A percentile compares a stretch with the other conserved stretches of the same genome.
These are phyloP conservation scores for Conringia planisiliqua DNA, from an alignment of 345 rosid species.

Conservation along the genomic window DNA sequence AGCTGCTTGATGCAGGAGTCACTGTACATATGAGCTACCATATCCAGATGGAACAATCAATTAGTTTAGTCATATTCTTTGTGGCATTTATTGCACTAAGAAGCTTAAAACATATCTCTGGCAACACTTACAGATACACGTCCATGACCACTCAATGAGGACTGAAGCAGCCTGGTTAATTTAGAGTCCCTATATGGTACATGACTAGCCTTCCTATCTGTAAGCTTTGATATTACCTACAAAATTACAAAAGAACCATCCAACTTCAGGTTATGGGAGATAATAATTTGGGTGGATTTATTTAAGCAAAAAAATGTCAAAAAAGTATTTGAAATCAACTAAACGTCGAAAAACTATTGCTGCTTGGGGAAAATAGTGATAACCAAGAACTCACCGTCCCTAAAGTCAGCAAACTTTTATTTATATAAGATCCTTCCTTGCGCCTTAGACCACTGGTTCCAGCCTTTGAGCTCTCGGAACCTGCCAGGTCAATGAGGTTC, in stretches of 20 bases:
- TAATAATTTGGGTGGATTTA: not conserved
- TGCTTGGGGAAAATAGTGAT: slow-evolving; percentile 14
- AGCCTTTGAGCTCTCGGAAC: slow-evolving; percentile 99
- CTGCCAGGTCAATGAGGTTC: slow-evolving; percentile 99
- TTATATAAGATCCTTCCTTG: slow-evolving; percentile 96
- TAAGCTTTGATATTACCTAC: slow-evolving; percentile 94
- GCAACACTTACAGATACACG: slow-evolving; percentile 83
- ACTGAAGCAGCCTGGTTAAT: slow-evolving; percentile 94
- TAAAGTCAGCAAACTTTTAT: slow-evolving; percentile 92
- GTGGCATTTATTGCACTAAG: slow-evolving; percentile 20
- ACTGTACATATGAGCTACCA: slow-evolving; percentile 93
- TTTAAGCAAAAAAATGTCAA: not conserved
- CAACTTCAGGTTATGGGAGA: too few relatives aligned
- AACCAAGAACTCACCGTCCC: slow-evolving; percentile 78
- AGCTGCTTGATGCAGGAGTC: slow-evolving; percentile 88
- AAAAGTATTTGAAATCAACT: slow-evolving; percentile 1
- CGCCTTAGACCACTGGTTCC: slow-evolving; percentile 90
- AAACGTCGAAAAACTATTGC: not conserved
- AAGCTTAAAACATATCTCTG: not conserved
- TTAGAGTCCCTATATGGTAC: slow-evolving; percentile 97
- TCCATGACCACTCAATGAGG: slow-evolving; percentile 95
- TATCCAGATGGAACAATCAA: slow-evolving; percentile 29
- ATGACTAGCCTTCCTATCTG: slow-evolving; percentile 79
- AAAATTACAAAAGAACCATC: slow-evolving; percentile 1
- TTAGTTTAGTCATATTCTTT: not conserved